Evolutionary conservation across 192 early-diverging fungal genomes (phyloP), one percentile per base, ranked within the genome.

Genomic region (Chytriomyces hyalinus): DNA sequence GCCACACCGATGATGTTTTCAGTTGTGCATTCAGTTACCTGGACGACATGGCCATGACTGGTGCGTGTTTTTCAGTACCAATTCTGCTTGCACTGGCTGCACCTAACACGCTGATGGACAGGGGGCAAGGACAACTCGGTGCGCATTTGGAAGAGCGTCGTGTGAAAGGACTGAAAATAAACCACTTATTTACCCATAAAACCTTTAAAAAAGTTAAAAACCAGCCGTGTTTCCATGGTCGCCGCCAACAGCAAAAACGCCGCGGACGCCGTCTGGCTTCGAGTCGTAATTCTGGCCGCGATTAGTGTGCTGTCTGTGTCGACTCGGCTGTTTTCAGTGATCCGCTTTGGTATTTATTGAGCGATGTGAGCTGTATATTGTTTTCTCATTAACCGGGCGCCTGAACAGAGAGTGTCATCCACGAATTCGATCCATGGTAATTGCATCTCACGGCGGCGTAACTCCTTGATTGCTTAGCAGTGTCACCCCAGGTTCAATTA

Each of bases 351-450:
- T 84, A 59, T 76, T 66, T 51, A 46, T 48, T 57, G 22, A 68
- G 26, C 7, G 24, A 65, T 46, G 0, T 53, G 48, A 48, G 20
- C 24, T 5, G 15, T 11, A 26, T n/a, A 28, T 63, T 64, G 11
- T 70, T 17, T 28, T n/a, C 36, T 26, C 49, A 44, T 71, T 76
- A 75, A 24, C 24, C 8, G n/a, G 43, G 7, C 5, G 6, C 11
- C 48, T 15, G 5, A 5, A 43, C 76, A 87, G 98, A 99, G 83
- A 94, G 92, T 72, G 93, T 99, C 69, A 99, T 99, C 84, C 98
- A 99, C 88, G 98, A 99, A 83, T 99, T 99, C 81, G 98, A 99
- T 82, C 98, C 98, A 44, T 99, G 90, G 87, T 86, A 63, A 45
- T 57, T 64, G 36, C 24, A 36, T 57, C 26, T 6, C 60, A 24